These are phyloP conservation scores for Linnemannia zychae DNA, from an alignment of 192 early-diverging fungal genomes.

Conservation along the genomic window DNA sequence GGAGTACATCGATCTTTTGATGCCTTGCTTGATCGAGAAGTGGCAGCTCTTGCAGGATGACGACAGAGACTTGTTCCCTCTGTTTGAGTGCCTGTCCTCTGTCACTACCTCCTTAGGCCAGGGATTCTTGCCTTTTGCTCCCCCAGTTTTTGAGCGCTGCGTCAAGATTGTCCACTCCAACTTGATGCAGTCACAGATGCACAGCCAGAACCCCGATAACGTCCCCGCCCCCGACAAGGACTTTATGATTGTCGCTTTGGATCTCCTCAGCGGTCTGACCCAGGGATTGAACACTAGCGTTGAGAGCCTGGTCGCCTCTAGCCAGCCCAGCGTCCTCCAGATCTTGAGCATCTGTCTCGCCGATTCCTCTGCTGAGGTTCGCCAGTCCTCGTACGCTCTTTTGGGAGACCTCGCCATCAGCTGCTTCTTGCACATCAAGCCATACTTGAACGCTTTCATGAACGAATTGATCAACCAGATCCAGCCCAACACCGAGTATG, in stretches of 20 bases:
- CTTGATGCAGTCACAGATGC: slow-evolving; percentile 74
- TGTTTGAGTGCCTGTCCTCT: slow-evolving; percentile 91
- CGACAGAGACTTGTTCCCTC: slow-evolving; percentile 94
- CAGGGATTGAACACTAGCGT: slow-evolving; percentile 88
- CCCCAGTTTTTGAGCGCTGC: slow-evolving; percentile 90
- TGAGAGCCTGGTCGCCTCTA: slow-evolving; percentile 81
- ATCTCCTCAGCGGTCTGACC: slow-evolving; percentile 93
- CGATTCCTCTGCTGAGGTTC: slow-evolving; percentile 83
- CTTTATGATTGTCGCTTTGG: slow-evolving; percentile 95
- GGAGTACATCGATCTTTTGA: slow-evolving; percentile 85
- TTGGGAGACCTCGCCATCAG: slow-evolving; percentile 97
- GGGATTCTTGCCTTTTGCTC: slow-evolving; percentile 89
- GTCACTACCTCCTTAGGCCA: slow-evolving; percentile 89
- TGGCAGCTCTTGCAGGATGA: slow-evolving; percentile 88
- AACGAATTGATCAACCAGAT: slow-evolving; percentile 82
- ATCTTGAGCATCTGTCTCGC: slow-evolving; percentile 88
- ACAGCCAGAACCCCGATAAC: slow-evolving; percentile 59
- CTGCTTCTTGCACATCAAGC: slow-evolving; percentile 84
- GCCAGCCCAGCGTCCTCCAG: slow-evolving; percentile 79
- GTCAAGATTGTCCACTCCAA: slow-evolving; percentile 89
- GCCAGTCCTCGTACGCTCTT: slow-evolving; percentile 96
- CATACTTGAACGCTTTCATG: slow-evolving; percentile 87
- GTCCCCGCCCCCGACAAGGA: slow-evolving; percentile 91
- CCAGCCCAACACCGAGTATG: slow-evolving; percentile 77
- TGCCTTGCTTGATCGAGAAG: slow-evolving; percentile 89